Evolutionary conservation across 2,329 filamentous ascomycete species (phyloP), one percentile per base, ranked within the genome.

Genomic region (Stemphylium lycopersici): DNA sequence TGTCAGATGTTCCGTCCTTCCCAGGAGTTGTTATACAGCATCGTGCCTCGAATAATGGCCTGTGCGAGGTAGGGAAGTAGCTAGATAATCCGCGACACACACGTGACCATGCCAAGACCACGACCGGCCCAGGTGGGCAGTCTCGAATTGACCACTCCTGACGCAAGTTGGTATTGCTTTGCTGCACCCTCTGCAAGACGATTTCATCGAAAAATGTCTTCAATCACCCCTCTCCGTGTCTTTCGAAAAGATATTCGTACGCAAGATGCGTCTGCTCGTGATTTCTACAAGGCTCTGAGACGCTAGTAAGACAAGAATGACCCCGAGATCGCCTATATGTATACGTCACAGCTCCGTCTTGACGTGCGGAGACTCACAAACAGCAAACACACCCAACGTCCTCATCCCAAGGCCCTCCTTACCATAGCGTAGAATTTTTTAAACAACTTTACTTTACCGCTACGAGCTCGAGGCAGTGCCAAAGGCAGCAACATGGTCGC

Each of bases 291-390:
- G 55, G 47, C 24, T 39, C 58, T 70, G 66, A 72, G 71, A 72
- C 70, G 52, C 55, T 59, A 57, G 59, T 69, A 67, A 71, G 56
- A 63, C 67, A 64, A 41, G 32, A 13, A 11, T 16, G 29, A 50
- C 38, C 40, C 26, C 33, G 8, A 34, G 29, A 22, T 32, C 22
- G 31, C 36, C 31, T 16, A 51, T 38, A 53, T 65, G 55, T 59
- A 61, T 47, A 67, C 64, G 61, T 71, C 67, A 68, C 63, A 52
- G 59, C 50, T 22, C 41, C 43, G 20, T 48, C 45, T 52, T 34
- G 18, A 39, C 33, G 48, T 48, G 55, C 45, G 52, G 53, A 58
- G 42, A 20, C 18, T 37, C 22, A 42, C 29, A 58, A 37, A 43
- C 44, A 26, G n/a, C 48, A 52, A 20, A 43, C 40, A 33, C 33